Evolutionary conservation across 768 basidiomycete genomes (phyloP).

Genomic region (Daedalea quercina): DNA sequence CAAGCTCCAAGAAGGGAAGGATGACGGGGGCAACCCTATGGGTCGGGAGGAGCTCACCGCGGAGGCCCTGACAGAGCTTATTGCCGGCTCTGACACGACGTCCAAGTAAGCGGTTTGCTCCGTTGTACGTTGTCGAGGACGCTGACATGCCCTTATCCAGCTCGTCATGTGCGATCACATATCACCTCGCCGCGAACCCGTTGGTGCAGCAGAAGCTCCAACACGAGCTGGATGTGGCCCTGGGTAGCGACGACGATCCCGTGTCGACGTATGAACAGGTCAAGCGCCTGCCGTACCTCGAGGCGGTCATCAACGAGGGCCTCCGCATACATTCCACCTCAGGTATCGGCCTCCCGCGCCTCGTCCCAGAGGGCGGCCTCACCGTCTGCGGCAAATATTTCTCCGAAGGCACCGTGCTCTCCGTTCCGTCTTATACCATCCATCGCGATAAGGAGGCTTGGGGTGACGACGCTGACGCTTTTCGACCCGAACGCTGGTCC

Average conservation of each 20-base stretch:
- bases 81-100: constrained; percentile 88
- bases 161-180: constrained; percentile 85
- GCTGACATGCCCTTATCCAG: constrained; percentile 26
- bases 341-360: constrained; percentile 73
- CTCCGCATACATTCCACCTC: constrained; percentile 82
- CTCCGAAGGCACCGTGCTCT: constrained; percentile 63
- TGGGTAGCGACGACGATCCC: constrained; percentile 53
- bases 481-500: constrained; percentile 82
- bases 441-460: constrained; percentile 67
- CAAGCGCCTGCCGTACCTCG: constrained; percentile 71
- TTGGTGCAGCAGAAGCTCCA: constrained; percentile 63
- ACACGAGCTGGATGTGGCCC: constrained; percentile 60
- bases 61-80: constrained; percentile 81
- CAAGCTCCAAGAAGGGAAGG: constrained; percentile 72
- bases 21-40: constrained; percentile 75
- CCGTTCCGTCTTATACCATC: constrained; percentile 78
- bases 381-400: constrained; percentile 51
- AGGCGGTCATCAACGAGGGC: constrained; percentile 83
- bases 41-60: constrained; percentile 79
- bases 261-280: constrained; percentile 60
- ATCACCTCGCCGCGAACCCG: constrained; percentile 69
- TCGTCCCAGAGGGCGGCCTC: constrained; percentile 70
- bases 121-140: background rate
- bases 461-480: constrained; percentile 72
- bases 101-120: constrained; percentile 60